Base-by-base conservation (phyloP, 139 green algal genomes). In the Asterochloris sp. region DNA sequence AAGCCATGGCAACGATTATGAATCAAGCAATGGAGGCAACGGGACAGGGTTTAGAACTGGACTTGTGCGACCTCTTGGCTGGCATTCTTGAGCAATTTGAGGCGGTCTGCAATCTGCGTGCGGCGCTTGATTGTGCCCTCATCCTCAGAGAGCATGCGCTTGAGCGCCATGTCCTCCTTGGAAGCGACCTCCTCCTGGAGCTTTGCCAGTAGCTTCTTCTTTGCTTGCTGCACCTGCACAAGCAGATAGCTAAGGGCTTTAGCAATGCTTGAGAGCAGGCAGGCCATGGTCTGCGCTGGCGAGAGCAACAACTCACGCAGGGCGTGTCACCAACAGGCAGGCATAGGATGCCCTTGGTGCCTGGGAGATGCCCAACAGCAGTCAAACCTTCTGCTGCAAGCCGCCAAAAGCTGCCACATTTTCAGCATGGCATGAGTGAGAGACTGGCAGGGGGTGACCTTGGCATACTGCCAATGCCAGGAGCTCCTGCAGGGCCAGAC, bases 121-220 rank as follows among this genome's bases (percentile, higher is more conserved):
- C 94, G 86, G 82, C 94, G 86, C 86, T 91, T 91, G 19, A 90
- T 90, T 28, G 94, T 86, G 78, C 91, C 87, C 88, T 97, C 94
- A 86, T 95, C 95, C 87, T 97, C 94, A 61, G 91, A 92, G 80
- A 97, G 91, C 76, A 97, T 85, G 71, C 92, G 91, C 83, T 93
- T 89, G 71, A 97, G 87, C 54, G 85, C 73, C n/a, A 78, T 80
- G 82, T 97, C 94, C 79, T 96, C 92, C 74, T 95, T 92, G 66
- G 89, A 89, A 21, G 93, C 93, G 62, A 96, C 89, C 23, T 92
- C 89, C 74, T 93, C 92, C 76, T 92, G 86, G 78, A 97, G 88
- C 60, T 91, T 88, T 74, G 89, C 86, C 78, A 97, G 86, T 86
- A 97, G 85, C 26, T 74, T 80, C 63, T 94, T 91, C 88, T 97